Evolutionary conservation across 2,329 filamentous ascomycete species (phyloP), one percentile per base, ranked within the genome.

Genomic region (Cercospora sp.): DNA sequence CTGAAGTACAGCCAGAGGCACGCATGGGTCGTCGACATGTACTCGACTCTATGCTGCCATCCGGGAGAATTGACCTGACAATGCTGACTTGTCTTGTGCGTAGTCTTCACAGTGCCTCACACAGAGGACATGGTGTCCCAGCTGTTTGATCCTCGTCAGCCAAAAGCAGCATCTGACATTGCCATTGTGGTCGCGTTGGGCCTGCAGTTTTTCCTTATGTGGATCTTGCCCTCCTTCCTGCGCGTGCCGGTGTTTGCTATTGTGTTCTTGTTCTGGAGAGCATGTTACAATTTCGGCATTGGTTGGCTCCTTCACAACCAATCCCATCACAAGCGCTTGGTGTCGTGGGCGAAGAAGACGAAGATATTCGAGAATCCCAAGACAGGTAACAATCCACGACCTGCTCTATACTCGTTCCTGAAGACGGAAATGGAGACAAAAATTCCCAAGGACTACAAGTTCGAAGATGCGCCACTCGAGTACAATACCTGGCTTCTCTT

Each of bases 51-150:
- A 42, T 55, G 20, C 48, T 42, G 55, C 60, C 6, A 68, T 33
- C 26, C 28, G 18, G 18, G 20, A 51, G 36, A n/a, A 63, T 30
- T 20, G 45, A 63, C 48, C 64, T 51, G 63, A 60, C 68, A 70
- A 66, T 67, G 71, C 75, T 77, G 73, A 78, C 75, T 63, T 45
- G 45, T 66, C 26, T 33, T 63, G 36, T 20, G 68, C 67, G 59
- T 76, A 98, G 95, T 97, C 75, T 99, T 99, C 79, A 91, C 93
- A 67, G 95, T 99, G 64, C 95, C 95, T 59, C 90, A 93, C 70
- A 99, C 95, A 66, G 93, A 97, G 84, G 95, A 99, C 82, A 98
- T 99, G 95, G 94, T 99, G 74, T 97, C 94, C 62, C 95, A 98
- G 82, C 87, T 99, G 65, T 88, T 99, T 74, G 95, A 96, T 75